phyloP scores from a whole-genome alignment of 257 asterid species.

The Verbena officinalis region DNA sequence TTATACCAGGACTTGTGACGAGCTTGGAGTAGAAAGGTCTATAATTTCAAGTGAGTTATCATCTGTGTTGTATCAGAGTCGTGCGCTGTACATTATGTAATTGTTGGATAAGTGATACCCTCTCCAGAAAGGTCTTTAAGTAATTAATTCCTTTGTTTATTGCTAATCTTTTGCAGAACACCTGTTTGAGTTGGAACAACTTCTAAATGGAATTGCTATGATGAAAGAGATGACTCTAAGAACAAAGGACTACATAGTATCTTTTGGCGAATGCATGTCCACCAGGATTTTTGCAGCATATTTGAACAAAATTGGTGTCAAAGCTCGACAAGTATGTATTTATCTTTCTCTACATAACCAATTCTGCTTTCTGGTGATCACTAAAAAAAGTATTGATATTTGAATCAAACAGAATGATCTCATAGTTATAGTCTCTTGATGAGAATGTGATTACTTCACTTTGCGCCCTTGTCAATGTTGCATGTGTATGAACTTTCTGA shows the following conservation, averaged over 20 bases:
- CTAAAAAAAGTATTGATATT: background rate
- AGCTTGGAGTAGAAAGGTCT: constrained; percentile 72
- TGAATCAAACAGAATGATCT: background rate
- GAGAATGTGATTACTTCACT: background rate
- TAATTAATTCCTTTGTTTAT: constrained; percentile 1
- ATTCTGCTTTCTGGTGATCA: background rate
- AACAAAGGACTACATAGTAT: constrained; percentile 76
- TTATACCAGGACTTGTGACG: constrained; percentile 62
- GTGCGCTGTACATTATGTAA: constrained; percentile 1
- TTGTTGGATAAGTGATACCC: constrained; percentile 4
- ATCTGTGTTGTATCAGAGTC: background rate
- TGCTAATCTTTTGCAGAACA: constrained; percentile 46
- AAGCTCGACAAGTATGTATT: constrained; percentile 72
- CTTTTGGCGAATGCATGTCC: constrained; percentile 96
- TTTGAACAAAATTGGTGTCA: constrained; percentile 63
- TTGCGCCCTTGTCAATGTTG: background rate
- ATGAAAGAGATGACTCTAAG: constrained; percentile 80
- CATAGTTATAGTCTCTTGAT: background rate
- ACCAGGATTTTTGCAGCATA: constrained; percentile 84
- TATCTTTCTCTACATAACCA: background rate
- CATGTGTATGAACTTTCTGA: background rate
- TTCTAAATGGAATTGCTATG: constrained; percentile 70
- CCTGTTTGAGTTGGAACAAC: constrained; percentile 71
- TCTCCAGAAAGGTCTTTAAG: constrained; percentile 12
- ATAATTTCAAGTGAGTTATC: constrained; percentile 62